Base-by-base conservation (phyloP, 2,329 filamentous ascomycete genomes). In the Aspergillus versicolor region DNA sequence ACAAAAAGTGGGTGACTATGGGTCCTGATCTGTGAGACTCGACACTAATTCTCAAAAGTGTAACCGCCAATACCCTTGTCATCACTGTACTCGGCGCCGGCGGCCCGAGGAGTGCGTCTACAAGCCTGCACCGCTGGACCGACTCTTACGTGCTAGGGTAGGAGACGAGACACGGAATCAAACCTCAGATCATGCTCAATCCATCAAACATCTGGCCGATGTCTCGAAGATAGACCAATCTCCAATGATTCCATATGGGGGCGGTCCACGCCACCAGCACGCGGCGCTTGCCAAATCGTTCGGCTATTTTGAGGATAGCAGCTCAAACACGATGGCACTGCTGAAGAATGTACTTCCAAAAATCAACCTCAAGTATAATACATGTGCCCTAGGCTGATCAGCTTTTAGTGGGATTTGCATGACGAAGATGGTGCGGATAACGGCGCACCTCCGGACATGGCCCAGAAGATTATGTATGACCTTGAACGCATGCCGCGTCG, bases 21-120 rank as follows among this genome's bases (percentile, higher is more conserved):
- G 9, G 3, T 11, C 27, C 27, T 30, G 27, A 4, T 30, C 3
- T 30, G 4, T 30, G 27, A 9, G 8, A 30, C 8, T 4, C 3
- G 3, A 8, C 9, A 3, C 27, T 30, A 11, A 30, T 30, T 30
- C 4, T 11, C 3, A 17, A 13, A 13, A 56, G 57, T 59, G 57
- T 21, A 59, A 59, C 13, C 57, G 57, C 15, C 52, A 56, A 17
- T 52, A 52, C 19, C 57, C 57, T 2, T 59, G 57, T 34, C 44
- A 56, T 22, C 47, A 59, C 22, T 59, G 57, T 38, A 56, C 47
- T 24, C 52, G 57, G 11, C 57, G 57, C 30, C 52, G 57, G 19
- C 42, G 46, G 2, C 57, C 57, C 5, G 57, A 59, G 32, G 46
- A 52, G 9, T 59, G 57, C 41, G 24, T 42, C 8, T 59, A 59